Conservation (phyloP, 441 rosid species). For the Erodium chrysanthum region DNA sequence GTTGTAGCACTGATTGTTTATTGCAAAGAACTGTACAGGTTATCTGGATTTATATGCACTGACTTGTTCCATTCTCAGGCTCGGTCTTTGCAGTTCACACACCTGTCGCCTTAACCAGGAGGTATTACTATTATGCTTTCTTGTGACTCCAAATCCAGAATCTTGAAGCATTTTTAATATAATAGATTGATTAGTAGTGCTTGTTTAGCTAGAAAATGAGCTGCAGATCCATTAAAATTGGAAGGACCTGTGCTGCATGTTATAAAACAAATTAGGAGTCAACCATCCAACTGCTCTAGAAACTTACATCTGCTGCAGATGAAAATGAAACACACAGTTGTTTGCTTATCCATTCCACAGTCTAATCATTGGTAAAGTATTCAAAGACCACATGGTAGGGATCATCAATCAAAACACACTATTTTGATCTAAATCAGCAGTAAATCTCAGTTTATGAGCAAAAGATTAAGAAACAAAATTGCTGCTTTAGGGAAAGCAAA, state of each 20-base stretch:
- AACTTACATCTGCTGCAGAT: conserved; percentile 1
- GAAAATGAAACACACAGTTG: not conserved
- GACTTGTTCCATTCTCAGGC: not conserved
- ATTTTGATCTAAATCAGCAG: not conserved
- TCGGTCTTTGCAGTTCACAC: not conserved
- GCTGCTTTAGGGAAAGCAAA: not conserved
- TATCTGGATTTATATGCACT: conserved; percentile 4
- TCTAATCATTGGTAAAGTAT: not conserved
- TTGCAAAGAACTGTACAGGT: not conserved
- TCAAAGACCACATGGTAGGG: too few relatives aligned
- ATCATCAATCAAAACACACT: too few relatives aligned
- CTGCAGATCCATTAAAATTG: not conserved
- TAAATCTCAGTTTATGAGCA: not conserved
- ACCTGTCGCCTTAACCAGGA: not conserved
- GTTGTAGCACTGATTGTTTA: not conserved
- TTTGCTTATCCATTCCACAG: conserved; percentile 3
- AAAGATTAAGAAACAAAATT: not conserved
- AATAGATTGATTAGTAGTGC: not conserved
- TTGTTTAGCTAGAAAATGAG: not conserved
- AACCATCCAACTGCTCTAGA: not conserved
- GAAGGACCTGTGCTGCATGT: not conserved
- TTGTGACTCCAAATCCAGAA: not conserved
- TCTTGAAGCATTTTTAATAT: too few relatives aligned
- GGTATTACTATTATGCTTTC: not conserved
- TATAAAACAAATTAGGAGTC: not conserved